Conservation (phyloP, 2,329 filamentous ascomycete species). For the Colletotrichum godetiae region DNA sequence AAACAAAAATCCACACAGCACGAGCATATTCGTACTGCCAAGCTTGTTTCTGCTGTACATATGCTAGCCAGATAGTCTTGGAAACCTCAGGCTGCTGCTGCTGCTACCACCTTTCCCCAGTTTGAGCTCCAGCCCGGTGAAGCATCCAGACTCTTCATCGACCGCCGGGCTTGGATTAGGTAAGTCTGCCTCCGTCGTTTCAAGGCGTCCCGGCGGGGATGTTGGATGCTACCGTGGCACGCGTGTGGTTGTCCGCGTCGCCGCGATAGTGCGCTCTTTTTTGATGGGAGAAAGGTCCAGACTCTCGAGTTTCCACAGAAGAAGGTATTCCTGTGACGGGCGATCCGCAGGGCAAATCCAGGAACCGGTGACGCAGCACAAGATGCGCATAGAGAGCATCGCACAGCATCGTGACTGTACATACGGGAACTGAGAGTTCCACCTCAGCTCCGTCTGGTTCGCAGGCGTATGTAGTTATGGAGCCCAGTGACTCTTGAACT, state of each 20-base stretch:
- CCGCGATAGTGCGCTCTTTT: background rate
- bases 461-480: background rate
- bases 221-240: background rate
- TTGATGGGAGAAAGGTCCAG: background rate
- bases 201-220: slow-evolving; percentile 5
- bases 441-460: background rate
- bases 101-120: background rate
- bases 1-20: background rate
- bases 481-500: background rate
- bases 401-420: background rate
- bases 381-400: background rate
- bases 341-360: background rate
- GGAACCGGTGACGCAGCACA: slow-evolving; percentile 3
- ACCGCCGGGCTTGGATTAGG: background rate
- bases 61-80: background rate
- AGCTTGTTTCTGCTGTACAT: background rate
- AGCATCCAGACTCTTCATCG: slow-evolving; percentile 32
- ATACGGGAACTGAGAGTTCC: background rate
- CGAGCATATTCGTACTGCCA: background rate
- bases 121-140: slow-evolving; percentile 26
- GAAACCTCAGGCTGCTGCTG: background rate
- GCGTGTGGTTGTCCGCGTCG: background rate
- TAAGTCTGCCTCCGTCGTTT: slow-evolving; percentile 23
- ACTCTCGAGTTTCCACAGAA: slow-evolving; percentile 1
- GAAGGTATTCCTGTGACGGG: background rate